Conservation (phyloP, 169 alveolate species). For the Plasmodium adleri region DNA sequence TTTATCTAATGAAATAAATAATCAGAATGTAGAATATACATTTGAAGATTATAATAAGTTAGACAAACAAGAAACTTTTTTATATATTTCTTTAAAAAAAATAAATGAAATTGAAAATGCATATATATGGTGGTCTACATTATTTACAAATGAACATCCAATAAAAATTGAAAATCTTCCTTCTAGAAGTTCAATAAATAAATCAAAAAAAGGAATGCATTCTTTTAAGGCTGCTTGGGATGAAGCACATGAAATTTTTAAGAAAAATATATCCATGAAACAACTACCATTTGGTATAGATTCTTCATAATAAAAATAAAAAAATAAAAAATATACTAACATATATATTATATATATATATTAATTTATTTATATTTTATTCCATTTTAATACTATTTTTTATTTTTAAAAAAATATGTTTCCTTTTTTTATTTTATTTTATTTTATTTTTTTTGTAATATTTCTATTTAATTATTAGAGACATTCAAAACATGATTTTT, state of each 20-base stretch:
- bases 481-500: no score
- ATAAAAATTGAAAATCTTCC: constrained; percentile 49
- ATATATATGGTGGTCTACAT: constrained; percentile 70
- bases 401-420: no score
- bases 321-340: background rate
- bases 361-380: no score
- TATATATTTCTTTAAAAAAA: constrained; percentile 69
- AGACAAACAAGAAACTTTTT: constrained; percentile 75
- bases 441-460: no score
- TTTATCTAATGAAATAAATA: constrained; percentile 58
- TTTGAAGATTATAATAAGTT: constrained; percentile 19
- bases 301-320: background rate
- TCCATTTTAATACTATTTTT: no score
- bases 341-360: no score
- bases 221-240: constrained; percentile 71
- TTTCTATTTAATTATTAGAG: no score
- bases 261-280: constrained; percentile 58
- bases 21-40: constrained; percentile 35
- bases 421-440: no score
- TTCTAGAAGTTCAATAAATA: constrained; percentile 38
- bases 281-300: constrained; percentile 34
- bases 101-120: constrained; percentile 47
- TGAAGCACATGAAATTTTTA: constrained; percentile 73
- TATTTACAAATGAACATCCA: constrained; percentile 41
- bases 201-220: constrained; percentile 5